Percentiles rank a stretch among this genome's conserved stretches.
These are phyloP conservation scores for Sphaerulina populicola DNA, from an alignment of 2,329 filamentous ascomycete genomes.

Conservation along the genomic window DNA sequence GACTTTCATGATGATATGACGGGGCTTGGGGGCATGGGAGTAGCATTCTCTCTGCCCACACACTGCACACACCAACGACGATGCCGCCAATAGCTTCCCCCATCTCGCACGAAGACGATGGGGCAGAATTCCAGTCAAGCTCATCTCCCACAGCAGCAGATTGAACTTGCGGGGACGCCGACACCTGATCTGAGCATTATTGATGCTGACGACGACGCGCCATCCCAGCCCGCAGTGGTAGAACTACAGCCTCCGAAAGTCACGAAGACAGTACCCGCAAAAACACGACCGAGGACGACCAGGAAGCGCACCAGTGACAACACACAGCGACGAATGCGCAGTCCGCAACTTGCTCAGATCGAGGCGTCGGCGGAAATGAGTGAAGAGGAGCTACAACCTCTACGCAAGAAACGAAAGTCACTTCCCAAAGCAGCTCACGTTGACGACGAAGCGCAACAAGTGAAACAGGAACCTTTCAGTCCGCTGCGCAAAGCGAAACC, in stretches of 20 bases:
- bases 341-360: neutral
- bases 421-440: conserved; percentile 2
- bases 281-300: neutral
- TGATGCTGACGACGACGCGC: neutral
- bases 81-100: neutral
- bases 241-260: neutral
- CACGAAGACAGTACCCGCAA: neutral
- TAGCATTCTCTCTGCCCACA: neutral
- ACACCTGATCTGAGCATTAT: conserved; percentile 1
- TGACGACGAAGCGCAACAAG: conserved; percentile 1
- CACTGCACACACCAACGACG: neutral
- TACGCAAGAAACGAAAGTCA: conserved; percentile 2
- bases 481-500: neutral
- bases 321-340: conserved; percentile 1
- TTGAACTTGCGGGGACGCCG: conserved; percentile 3
- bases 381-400: conserved; percentile 1
- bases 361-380: neutral
- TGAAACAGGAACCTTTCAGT: neutral
- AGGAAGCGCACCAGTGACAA: conserved; percentile 2
- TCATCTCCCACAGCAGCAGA: conserved; percentile 7
- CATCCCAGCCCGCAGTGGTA: neutral
- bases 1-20: neutral
- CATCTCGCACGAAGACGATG: conserved; percentile 3
- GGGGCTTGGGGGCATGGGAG: neutral
- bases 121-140: conserved; percentile 14